These are phyloP conservation scores for Verticillium nonalfalfae DNA, from an alignment of 2,329 filamentous ascomycete species.

Conservation along the genomic window DNA sequence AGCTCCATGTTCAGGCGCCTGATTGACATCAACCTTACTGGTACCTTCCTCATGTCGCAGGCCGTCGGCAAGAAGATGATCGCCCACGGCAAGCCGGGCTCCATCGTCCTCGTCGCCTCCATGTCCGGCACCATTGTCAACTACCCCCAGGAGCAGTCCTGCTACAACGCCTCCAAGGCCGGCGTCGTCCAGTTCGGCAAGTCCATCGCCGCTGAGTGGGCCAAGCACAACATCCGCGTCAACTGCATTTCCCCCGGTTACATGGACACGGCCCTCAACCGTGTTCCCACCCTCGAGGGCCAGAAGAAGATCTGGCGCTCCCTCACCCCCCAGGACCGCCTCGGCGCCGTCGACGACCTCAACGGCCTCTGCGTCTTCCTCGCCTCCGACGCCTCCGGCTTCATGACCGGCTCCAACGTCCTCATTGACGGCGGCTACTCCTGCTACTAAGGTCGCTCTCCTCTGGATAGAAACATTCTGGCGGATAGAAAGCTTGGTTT, in stretches of 20 bases:
- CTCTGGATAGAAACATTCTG: neutral
- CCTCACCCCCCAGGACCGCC: slow-evolving; percentile 65
- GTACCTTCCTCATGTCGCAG: slow-evolving; percentile 72
- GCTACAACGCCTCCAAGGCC: slow-evolving; percentile 81
- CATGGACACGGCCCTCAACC: slow-evolving; percentile 80
- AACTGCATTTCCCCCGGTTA: slow-evolving; percentile 83
- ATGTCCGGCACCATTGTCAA: slow-evolving; percentile 84
- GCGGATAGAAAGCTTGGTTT: neutral
- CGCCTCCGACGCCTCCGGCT: slow-evolving; percentile 63
- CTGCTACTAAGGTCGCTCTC: slow-evolving; percentile 38
- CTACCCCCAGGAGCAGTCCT: slow-evolving; percentile 77
- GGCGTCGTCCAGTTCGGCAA: slow-evolving; percentile 73
- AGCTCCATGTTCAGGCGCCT: slow-evolving; percentile 70
- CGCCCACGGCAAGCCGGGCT: slow-evolving; percentile 61
- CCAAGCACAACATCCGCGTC: slow-evolving; percentile 72
- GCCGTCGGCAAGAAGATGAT: slow-evolving; percentile 70
- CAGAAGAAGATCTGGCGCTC: slow-evolving; percentile 79
- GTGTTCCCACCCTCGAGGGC: slow-evolving; percentile 68
- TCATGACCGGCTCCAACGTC: slow-evolving; percentile 74
- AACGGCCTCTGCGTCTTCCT: slow-evolving; percentile 74
- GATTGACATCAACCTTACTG: slow-evolving; percentile 77
- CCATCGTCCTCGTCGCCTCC: slow-evolving; percentile 69
- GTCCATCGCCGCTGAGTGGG: slow-evolving; percentile 79
- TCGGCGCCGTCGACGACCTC: slow-evolving; percentile 68
- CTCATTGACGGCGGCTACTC: slow-evolving; percentile 67